These are phyloP conservation scores for Trichoderma cornu-damae DNA, from an alignment of 2,329 filamentous ascomycete genomes.

Conservation along the genomic window DNA sequence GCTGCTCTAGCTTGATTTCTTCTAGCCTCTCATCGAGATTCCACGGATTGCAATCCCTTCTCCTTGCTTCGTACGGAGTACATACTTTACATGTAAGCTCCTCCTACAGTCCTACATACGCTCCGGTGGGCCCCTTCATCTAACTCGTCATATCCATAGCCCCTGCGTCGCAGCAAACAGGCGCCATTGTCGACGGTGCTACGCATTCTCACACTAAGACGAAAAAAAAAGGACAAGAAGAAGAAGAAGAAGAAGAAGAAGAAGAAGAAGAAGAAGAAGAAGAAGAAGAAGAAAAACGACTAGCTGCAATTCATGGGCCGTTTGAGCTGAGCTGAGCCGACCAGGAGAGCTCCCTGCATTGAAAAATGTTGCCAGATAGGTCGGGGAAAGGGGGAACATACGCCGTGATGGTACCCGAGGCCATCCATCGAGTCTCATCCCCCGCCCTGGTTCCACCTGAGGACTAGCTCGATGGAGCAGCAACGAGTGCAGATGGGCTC, in stretches of 20 bases:
- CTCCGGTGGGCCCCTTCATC: neutral
- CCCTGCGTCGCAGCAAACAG: neutral
- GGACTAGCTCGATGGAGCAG: constrained; percentile 15
- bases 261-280: no score
- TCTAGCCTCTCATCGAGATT: neutral
- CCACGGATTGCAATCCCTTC: neutral
- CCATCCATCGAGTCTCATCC: neutral
- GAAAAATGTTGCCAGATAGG: neutral
- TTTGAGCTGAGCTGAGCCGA: constrained; percentile 7
- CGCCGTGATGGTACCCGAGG: constrained; percentile 1
- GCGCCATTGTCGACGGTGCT: constrained; percentile 1
- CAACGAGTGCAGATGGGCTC: constrained; percentile 10
- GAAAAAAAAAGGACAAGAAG: no score
- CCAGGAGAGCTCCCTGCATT: constrained; percentile 3
- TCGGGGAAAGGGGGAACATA: neutral
- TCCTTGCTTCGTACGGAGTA: neutral
- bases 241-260: no score
- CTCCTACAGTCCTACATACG: neutral
- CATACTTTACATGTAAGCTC: neutral
- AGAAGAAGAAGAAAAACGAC: no score
- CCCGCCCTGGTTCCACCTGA: constrained; percentile 15
- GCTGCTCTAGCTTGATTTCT: neutral
- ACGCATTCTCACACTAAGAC: neutral
- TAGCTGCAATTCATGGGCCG: constrained; percentile 3
- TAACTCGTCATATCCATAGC: neutral